A percentile compares a stretch with the other conserved stretches of the same genome.
These are phyloP conservation scores for Pleodorina starrii DNA, from an alignment of 139 green algal genomes.

Conservation along the genomic window DNA sequence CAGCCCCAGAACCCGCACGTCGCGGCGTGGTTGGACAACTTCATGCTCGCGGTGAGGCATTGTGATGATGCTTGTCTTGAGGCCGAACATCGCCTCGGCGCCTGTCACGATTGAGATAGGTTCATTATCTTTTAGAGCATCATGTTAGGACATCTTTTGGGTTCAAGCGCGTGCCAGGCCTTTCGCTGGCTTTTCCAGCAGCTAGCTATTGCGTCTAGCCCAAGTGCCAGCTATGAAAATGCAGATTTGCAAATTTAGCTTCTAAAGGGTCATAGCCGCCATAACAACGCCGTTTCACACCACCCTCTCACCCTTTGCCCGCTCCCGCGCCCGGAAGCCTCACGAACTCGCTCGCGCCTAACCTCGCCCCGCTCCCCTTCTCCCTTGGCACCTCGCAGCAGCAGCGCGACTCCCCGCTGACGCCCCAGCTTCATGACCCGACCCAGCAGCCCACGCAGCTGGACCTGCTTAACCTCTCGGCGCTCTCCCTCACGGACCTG, in stretches of 20 bases:
- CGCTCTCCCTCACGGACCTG: constrained; percentile 8
- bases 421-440: not conserved
- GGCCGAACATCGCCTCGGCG: not conserved
- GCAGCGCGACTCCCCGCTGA: constrained; percentile 11
- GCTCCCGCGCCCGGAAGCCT: not conserved
- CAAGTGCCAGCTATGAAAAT: not conserved
- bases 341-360: no score
- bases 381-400: not conserved
- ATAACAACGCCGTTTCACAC: no score
- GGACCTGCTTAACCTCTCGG: constrained; percentile 1
- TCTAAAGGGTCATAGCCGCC: not conserved
- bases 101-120: no score
- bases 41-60: constrained; percentile 27
- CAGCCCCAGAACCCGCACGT: constrained; percentile 26
- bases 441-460: not conserved
- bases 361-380: not conserved
- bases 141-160: not conserved
- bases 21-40: constrained; percentile 42
- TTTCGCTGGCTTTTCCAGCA: not conserved
- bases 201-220: constrained; percentile 7
- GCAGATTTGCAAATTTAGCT: no score
- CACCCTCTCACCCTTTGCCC: no score
- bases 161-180: not conserved
- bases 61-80: not conserved
- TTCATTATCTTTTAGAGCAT: no score